Conservation (phyloP, 441 rosid species). For the Adansonia madagascariensis region DNA sequence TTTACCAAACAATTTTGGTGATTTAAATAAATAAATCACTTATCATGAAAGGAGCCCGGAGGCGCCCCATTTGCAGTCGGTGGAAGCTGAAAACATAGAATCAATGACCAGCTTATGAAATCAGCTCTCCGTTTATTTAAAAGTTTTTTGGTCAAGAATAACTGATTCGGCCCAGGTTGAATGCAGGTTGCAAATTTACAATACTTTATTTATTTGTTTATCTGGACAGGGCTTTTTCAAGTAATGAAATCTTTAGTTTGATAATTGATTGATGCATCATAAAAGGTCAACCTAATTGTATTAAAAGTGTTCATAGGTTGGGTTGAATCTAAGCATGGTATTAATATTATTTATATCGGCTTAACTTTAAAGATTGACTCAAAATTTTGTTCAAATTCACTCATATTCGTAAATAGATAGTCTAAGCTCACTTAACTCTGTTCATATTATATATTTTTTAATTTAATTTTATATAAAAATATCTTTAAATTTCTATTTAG, state of each 20-base stretch:
- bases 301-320: too few relatives aligned
- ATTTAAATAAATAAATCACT: not conserved
- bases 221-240: not conserved
- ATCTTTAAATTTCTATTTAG: too few relatives aligned
- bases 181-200: not conserved
- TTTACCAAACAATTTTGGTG: not conserved
- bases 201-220: not conserved
- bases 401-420: too few relatives aligned
- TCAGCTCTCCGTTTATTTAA: not conserved
- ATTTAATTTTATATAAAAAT: too few relatives aligned
- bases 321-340: too few relatives aligned
- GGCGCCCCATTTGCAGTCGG: not conserved
- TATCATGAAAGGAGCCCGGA: conserved; percentile 1
- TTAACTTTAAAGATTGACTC: too few relatives aligned
- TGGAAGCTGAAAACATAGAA: conserved; percentile 2
- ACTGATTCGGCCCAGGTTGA: not conserved
- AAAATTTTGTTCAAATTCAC: too few relatives aligned
- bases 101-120: not conserved
- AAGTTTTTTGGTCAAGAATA: conserved; percentile 3
- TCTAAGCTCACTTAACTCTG: too few relatives aligned
- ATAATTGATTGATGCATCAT: not conserved
- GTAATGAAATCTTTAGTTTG: not conserved
- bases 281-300: not conserved
- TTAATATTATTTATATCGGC: too few relatives aligned
- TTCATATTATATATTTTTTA: too few relatives aligned